These are phyloP conservation scores for Abrus pulchellus DNA, from an alignment of 306 rosid species.

Conservation along the genomic window DNA sequence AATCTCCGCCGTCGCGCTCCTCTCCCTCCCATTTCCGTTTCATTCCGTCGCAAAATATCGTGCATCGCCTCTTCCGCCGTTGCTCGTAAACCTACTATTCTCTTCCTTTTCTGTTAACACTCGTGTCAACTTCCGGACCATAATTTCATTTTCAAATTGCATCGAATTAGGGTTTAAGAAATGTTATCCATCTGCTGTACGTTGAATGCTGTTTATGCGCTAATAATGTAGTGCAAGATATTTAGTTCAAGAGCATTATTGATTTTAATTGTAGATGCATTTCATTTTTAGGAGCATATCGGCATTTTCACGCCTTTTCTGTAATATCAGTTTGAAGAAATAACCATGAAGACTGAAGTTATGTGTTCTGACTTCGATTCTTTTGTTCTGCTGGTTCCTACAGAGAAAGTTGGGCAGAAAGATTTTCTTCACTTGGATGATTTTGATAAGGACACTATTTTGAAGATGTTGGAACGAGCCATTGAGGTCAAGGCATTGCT, in stretches of 20 bases:
- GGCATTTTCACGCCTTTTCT: background rate
- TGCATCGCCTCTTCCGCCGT: conserved; percentile 59
- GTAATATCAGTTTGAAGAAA: too few species aligned
- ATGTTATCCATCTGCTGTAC: background rate
- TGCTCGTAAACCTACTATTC: conserved; percentile 45
- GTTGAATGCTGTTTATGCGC: background rate
- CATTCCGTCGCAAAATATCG: conserved; percentile 42
- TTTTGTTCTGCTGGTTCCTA: background rate
- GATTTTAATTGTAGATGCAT: background rate
- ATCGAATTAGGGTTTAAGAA: conserved; percentile 48
- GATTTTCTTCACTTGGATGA: conserved; percentile 88
- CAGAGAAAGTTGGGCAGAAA: conserved; percentile 68
- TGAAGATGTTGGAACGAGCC: conserved; percentile 86
- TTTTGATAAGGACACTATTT: conserved; percentile 76
- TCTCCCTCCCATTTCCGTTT: conserved; percentile 16
- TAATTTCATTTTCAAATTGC: background rate
- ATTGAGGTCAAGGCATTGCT: conserved; percentile 80
- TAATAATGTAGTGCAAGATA: background rate
- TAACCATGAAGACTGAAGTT: background rate
- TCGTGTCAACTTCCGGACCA: background rate
- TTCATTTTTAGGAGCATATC: background rate
- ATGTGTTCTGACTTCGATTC: conserved; percentile 15
- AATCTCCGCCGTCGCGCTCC: conserved; percentile 44
- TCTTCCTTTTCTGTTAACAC: background rate
- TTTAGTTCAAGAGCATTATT: background rate